These are phyloP conservation scores for Phaeoacremonium minimum DNA, from an alignment of 2,329 filamentous ascomycete species.

Conservation along the genomic window DNA sequence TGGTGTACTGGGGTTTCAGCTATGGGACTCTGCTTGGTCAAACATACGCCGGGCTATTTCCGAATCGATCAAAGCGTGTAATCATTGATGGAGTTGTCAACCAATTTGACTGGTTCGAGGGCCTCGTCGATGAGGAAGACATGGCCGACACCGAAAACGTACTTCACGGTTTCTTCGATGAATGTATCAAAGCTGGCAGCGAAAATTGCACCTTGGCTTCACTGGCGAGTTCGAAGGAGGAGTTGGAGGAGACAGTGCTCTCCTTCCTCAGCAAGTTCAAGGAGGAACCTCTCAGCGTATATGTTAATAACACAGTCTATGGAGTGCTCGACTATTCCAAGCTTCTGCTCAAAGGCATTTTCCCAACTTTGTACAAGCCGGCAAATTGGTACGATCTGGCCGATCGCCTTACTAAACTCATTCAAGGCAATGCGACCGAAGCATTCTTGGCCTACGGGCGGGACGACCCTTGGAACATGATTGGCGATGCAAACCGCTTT, in stretches of 20 bases:
- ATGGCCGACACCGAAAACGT: slow-evolving; percentile 37
- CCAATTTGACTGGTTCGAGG: slow-evolving; percentile 34
- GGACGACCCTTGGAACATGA: slow-evolving; percentile 8
- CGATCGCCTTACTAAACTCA: slow-evolving; percentile 23
- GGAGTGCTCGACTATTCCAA: slow-evolving; percentile 30
- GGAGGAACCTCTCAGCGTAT: slow-evolving; percentile 33
- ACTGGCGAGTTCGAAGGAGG: slow-evolving; percentile 27
- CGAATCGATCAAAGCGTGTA: slow-evolving; percentile 25
- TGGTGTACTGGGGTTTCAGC: slow-evolving; percentile 36
- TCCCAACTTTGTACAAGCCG: slow-evolving; percentile 32
- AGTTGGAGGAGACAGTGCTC: slow-evolving; percentile 25
- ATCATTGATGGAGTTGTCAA: slow-evolving; percentile 29
- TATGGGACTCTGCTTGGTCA: slow-evolving; percentile 33
- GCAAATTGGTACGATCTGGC: slow-evolving; percentile 29
- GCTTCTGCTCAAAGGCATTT: slow-evolving; percentile 30
- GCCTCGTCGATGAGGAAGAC: slow-evolving; percentile 28
- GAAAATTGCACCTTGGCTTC: slow-evolving; percentile 35
- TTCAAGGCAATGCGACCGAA: slow-evolving; percentile 33
- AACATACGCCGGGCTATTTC: slow-evolving; percentile 32
- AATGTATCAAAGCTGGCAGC: slow-evolving; percentile 44
- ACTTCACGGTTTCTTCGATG: slow-evolving; percentile 34
- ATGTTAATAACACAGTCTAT: slow-evolving; percentile 34
- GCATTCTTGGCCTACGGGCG: slow-evolving; percentile 28
- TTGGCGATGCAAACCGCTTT: slow-evolving; percentile 21
- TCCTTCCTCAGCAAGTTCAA: slow-evolving; percentile 24